Base-by-base conservation (phyloP, 306 rosid genomes). In the Vachellia pachyceras region DNA sequence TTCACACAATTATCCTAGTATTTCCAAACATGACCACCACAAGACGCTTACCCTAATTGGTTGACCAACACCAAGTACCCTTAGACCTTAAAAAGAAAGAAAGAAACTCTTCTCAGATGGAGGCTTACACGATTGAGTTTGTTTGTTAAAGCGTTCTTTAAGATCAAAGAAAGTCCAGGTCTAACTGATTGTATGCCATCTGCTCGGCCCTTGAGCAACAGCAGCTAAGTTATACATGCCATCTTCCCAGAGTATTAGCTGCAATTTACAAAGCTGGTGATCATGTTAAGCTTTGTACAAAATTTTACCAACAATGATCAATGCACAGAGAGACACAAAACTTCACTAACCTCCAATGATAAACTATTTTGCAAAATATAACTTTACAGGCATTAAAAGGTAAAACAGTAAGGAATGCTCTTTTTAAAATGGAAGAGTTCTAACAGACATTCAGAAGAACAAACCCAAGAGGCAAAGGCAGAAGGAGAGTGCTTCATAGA, bases 401-500 rank as follows among this genome's bases (percentile, higher is more conserved):
- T 3, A 71, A 71, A 67, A 46, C 40, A 35, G 9, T 12, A 33
- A 64, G 41, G 42, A 35, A 35, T 13, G 5, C 41, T 64, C 45
- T 36, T 29, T 29, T 29, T 14, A 36, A 17, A 17, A 7, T 10
- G 71, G 10, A 37, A 36, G 1, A 3, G 42, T 36, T 35, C 15
- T 37, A 65, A 29, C 45, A 36, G 45, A 15, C 45, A 35, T 7
- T 2, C 6, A 77, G 44, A 75, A 77, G 44, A 75, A 72, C 67
- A 63, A 80, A 60, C 42, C 37, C 14, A 29, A 29, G 54, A 69
- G 11, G 64, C 22, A 4, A 44, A 15, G 29, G 84, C 69, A n/a
- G n/a, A n/a, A n/a, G 8, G 40, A 45, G 82, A 76, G 67, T 82
- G 88, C 95, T 75, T 93, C 86, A 93, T 20, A 84, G 81, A 72